Base-by-base conservation (phyloP, 1,139 yeast genomes). In the Candida mesenterica region DNA sequence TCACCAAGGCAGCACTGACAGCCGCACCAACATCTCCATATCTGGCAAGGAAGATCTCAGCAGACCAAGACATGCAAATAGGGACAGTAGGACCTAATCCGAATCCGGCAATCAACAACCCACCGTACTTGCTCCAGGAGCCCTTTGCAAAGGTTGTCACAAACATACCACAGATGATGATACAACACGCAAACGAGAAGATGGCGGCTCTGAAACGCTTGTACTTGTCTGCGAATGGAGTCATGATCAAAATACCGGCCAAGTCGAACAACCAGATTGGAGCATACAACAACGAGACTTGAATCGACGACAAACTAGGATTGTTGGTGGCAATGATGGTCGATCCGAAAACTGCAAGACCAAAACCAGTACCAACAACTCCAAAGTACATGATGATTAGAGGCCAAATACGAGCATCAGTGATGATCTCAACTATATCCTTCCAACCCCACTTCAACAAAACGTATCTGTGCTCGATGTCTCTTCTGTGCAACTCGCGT, bases 61-160 rank as follows among this genome's bases (percentile, higher is more conserved):
- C 82, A 0, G 90, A 65, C 86, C 88, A 79, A 1, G 95, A 77
- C 96, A 87, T 87, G 53, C 84, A 75, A 33, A 84, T 86, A 22
- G 96, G 96, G 16, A 86, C 95, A 0, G 96, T 87, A 15, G 96
- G 94, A 9, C 96, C 96, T 30, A 87, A 70, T 0, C 96, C 96
- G 52, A 80, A 85, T 0, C 96, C 96, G 15, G 86, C 79, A 51
- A 87, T 80, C 38, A 87, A 68, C 39, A 87, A 68, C 0, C 96
- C 96, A 3, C 79, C 95, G 55, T 86, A 87, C 47, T 78, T 75
- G 40, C 76, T 72, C 96, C 96, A 87, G 19, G 77, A 61, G 2
- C 81, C 83, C 10, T 68, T 66, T 1, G 95, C 94, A 56, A 68
- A 87, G 0, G 95, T 85, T 23, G 87, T 79, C 7, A 85, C 88